Percentiles rank a stretch among this genome's conserved stretches.
Conservation (phyloP, 2,329 filamentous ascomycete genomes). For the Trichophyton benhamiae region DNA sequence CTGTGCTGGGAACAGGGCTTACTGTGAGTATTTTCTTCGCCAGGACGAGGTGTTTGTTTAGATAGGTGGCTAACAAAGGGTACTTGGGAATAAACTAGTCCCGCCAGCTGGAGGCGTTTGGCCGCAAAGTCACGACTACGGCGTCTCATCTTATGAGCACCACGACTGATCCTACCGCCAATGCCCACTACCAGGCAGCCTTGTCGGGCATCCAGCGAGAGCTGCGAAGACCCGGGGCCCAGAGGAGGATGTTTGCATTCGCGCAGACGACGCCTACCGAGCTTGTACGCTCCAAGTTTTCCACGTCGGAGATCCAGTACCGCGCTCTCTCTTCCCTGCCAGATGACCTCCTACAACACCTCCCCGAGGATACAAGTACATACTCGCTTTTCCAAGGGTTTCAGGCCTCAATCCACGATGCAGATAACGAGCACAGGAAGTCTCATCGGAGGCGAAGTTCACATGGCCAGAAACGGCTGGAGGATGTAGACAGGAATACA, state of each 20-base stretch:
- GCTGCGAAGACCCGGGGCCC: slow-evolving; percentile 67
- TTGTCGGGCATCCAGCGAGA: slow-evolving; percentile 84
- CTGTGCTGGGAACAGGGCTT: slow-evolving; percentile 36
- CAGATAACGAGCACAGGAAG: slow-evolving; percentile 51
- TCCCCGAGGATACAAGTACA: slow-evolving; percentile 70
- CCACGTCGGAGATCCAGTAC: slow-evolving; percentile 83
- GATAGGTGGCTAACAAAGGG: too few species aligned
- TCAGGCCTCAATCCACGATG: slow-evolving; percentile 73
- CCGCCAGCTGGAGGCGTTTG: slow-evolving; percentile 80
- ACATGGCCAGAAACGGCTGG: slow-evolving; percentile 62
- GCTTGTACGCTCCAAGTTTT: slow-evolving; percentile 81
- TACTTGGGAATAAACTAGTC: slow-evolving; percentile 42
- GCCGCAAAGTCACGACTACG: slow-evolving; percentile 87
- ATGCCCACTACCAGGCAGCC: slow-evolving; percentile 65
- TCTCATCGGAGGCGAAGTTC: slow-evolving; percentile 57
- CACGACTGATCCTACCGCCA: slow-evolving; percentile 35
- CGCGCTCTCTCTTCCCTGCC: slow-evolving; percentile 78
- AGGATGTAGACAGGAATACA: slow-evolving; percentile 45
- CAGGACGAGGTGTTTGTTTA: too few species aligned
- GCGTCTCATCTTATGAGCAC: slow-evolving; percentile 78
- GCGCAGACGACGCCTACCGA: slow-evolving; percentile 87
- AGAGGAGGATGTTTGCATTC: slow-evolving; percentile 83
- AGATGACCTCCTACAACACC: slow-evolving; percentile 78
- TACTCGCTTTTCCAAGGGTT: slow-evolving; percentile 97
- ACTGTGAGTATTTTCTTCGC: slow-evolving; percentile 27